Evolutionary conservation across 805 yeast genomes (phyloP).

Genomic region (Starmerella floris): DNA sequence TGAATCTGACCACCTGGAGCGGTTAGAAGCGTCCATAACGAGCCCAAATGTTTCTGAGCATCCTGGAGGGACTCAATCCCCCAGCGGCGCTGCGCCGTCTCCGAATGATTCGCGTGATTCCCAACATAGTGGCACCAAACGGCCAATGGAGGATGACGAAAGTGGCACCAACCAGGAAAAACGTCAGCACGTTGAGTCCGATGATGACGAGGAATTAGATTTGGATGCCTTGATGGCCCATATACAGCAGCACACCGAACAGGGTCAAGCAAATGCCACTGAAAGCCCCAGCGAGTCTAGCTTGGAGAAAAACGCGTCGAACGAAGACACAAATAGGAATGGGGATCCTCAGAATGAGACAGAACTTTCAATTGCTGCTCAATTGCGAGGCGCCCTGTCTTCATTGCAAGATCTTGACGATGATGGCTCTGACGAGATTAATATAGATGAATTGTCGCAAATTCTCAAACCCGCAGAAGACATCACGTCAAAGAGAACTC

Average conservation of each 20-base stretch:
- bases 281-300: neutral
- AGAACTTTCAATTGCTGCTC: conserved; percentile 20
- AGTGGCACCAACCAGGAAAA: conserved; percentile 1
- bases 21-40: conserved; percentile 1
- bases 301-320: neutral
- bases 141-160: conserved; percentile 5
- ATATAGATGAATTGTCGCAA: conserved; percentile 6
- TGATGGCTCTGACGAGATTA: conserved; percentile 4
- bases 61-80: too few relatives aligned
- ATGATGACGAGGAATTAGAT: conserved; percentile 17
- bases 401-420: conserved; percentile 16
- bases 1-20: conserved; percentile 9
- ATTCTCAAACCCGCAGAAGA: neutral
- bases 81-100: too few relatives aligned
- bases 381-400: conserved; percentile 22
- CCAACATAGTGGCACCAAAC: conserved; percentile 1
- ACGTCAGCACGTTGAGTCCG: neutral
- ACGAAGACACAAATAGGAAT: neutral
- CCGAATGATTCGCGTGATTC: too few relatives aligned
- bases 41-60: too few relatives aligned
- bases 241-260: conserved; percentile 19
- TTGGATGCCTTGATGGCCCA: conserved; percentile 23
- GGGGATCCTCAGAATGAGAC: conserved; percentile 1
- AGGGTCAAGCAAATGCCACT: neutral
- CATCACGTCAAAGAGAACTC: neutral